phyloP scores from a whole-genome alignment of 2,329 filamentous ascomycete species.

The Capronia americana region DNA sequence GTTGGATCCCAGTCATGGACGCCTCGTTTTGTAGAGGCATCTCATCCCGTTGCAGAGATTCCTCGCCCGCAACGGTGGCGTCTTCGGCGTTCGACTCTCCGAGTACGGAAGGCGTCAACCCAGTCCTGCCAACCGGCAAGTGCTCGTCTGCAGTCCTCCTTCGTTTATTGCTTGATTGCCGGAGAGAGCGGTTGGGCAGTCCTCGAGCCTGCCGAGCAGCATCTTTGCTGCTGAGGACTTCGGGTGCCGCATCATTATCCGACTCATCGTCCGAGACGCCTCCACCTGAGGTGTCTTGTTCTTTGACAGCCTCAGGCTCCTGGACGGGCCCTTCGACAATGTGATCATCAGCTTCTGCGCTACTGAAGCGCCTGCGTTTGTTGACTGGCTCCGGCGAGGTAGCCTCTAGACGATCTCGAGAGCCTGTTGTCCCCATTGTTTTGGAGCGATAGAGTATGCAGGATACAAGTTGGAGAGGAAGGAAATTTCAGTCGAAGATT shows the following conservation, averaged over 20 bases:
- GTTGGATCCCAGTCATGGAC: not conserved
- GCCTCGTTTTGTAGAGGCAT: not conserved
- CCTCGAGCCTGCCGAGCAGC: slow-evolving; percentile 15
- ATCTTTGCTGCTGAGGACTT: slow-evolving; percentile 24
- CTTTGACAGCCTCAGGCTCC: not conserved
- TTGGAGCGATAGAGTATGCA: not conserved
- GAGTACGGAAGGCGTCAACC: not conserved
- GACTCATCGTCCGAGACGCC: slow-evolving; percentile 6
- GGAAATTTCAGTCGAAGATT: not conserved
- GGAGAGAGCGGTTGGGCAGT: not conserved
- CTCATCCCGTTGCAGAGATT: not conserved
- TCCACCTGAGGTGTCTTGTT: not conserved
- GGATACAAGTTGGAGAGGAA: not conserved
- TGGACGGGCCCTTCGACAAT: slow-evolving; percentile 2
- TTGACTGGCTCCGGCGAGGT: slow-evolving; percentile 5
- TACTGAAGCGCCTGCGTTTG: slow-evolving; percentile 30
- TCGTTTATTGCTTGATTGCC: slow-evolving; percentile 5
- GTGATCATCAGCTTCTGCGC: slow-evolving; percentile 23
- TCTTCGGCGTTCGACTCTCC: not conserved
- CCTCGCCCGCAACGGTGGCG: not conserved
- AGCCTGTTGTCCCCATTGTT: slow-evolving; percentile 31
- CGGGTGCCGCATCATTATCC: slow-evolving; percentile 29
- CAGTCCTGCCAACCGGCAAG: not conserved
- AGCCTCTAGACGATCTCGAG: slow-evolving; percentile 6
- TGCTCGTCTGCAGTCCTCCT: not conserved